Evolutionary conservation across 192 early-diverging fungal species (phyloP), one percentile per base, ranked within the genome.

Genomic region (Geranomyces variabilis): DNA sequence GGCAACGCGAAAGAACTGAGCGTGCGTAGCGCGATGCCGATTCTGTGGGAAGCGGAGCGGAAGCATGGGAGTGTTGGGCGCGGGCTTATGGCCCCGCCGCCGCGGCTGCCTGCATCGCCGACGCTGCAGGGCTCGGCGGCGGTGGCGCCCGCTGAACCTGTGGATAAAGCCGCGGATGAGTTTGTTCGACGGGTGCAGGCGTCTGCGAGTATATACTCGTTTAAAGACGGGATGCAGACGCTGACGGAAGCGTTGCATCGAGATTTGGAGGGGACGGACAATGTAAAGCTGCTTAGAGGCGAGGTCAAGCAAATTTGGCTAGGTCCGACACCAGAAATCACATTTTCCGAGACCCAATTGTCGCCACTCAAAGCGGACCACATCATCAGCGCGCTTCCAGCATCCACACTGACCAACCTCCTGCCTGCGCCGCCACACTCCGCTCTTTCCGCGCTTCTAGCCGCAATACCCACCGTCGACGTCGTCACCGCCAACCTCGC

Each of bases 401-500:
- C 89, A 1, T 69, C 60, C 51, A 56, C 67, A 7, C 75, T 93
- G n/a, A 53, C 74, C 2, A 36, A 63, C 22, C 69, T 93, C 36
- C 80, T 90, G 31, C 70, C 69, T 8, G 5, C 36, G 3, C 26
- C 69, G 31, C 10, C 36, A 22, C 24, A 21, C 63, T 13, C 21
- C 28, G 22, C 30, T 8, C 26, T 76, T 31, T 22, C 43, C 28
- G 17, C 86, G 8, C 76, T 90, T 46, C 73, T 93, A 9, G 68
- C 71, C 30, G 41, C 89, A 7, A 94, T 90, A 41, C 88, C 88
- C 13, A 83, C 83, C 22, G 90, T 91, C 6, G 84, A 85, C 43
- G 94, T 98, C 6, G 94, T 88, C 0, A 92, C 95, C 3, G 92
- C 93, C 14, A 97, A 96, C 65, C 75, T 96, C 13, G 85, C 89